Base-by-base conservation (phyloP, 2,329 filamentous ascomycete genomes). In the Aspergillus sp. region DNA sequence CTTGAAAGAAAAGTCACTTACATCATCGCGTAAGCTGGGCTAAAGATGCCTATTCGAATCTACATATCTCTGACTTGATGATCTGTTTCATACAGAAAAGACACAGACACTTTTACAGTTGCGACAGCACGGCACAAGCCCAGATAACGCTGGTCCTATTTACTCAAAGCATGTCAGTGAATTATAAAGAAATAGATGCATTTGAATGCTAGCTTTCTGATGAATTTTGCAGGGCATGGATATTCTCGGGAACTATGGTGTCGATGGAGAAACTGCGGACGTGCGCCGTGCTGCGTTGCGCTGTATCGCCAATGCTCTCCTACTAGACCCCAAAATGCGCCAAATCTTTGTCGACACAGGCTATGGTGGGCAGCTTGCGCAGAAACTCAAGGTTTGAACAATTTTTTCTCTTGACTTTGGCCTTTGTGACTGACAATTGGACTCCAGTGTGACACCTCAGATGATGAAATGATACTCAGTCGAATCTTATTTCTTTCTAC, bases 391-490 rank as follows among this genome's bases (percentile, higher is more conserved):
- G 66, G 75, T 70, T 56, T 37, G 59, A 39, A 40, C 32, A 27
- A n/a, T 38, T 19, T 19, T 19, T 4, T 19, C 19, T 19, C 19
- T 19, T 19, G 19, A 4, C 4, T 2, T 19, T 19, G 19, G 19
- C 19, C 19, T 19, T 19, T 19, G 19, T 19, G 19, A 19, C 40
- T 52, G 36, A 50, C 34, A 27, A 31, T 10, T 35, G 26, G 12
- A 5, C 10, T 34, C 2, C 48, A 79, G 74, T 82, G 77, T 45
- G 85, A 89, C 49, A 83, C 75, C 54, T 76, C 79, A 43, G 90
- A 97, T 48, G 85, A 95, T 54, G 90, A 97, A 60, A 96, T 97
- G 64, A 74, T 97, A 2, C 70, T 78, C 47, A 85, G 85, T n/a
- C 79, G 89, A 41, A 81, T 94, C 35, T 70, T 94, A 11, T 90